phyloP scores from a whole-genome alignment of 176 grass and related monocot species.

The Lolium multiflorum region DNA sequence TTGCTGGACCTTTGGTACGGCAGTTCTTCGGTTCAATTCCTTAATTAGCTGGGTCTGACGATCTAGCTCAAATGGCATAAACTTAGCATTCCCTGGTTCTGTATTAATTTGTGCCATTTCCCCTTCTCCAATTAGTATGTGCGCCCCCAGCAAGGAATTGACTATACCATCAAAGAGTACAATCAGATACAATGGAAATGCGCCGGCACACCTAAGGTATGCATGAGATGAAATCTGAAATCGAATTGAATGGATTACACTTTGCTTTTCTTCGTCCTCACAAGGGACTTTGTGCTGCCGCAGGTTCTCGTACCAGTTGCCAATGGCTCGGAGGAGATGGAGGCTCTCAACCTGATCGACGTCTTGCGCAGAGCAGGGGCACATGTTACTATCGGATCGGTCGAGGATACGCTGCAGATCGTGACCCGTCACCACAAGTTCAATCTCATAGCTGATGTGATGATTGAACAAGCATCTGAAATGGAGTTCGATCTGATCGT shows the following conservation, averaged over 20 bases:
- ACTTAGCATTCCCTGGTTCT: not conserved
- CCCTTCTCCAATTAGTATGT: slow-evolving; percentile 36
- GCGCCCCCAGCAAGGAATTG: slow-evolving; percentile 64
- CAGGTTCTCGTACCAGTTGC: slow-evolving; percentile 94
- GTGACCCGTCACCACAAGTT: slow-evolving; percentile 75
- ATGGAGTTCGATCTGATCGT: slow-evolving; percentile 88
- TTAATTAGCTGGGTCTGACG: not conserved
- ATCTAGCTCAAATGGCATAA: not conserved
- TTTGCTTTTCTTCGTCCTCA: not conserved
- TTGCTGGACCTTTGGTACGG: slow-evolving; percentile 60
- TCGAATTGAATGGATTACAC: not conserved
- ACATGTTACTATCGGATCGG: slow-evolving; percentile 68
- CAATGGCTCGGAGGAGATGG: slow-evolving; percentile 93
- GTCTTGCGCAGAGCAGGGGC: slow-evolving; percentile 78
- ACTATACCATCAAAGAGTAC: slow-evolving; percentile 63
- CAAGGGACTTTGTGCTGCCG: not conserved
- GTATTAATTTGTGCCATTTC: slow-evolving; percentile 11
- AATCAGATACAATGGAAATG: slow-evolving; percentile 73
- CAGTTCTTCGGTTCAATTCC: not conserved
- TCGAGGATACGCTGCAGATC: slow-evolving; percentile 70
- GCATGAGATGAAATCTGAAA: slow-evolving; percentile 27
- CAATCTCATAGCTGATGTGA: slow-evolving; percentile 74
- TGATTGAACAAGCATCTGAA: slow-evolving; percentile 63
- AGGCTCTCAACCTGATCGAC: slow-evolving; percentile 85
- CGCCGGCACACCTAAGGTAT: slow-evolving; percentile 64